Conservation (phyloP, 2,329 filamentous ascomycete species). For the Penicillium sp. region DNA sequence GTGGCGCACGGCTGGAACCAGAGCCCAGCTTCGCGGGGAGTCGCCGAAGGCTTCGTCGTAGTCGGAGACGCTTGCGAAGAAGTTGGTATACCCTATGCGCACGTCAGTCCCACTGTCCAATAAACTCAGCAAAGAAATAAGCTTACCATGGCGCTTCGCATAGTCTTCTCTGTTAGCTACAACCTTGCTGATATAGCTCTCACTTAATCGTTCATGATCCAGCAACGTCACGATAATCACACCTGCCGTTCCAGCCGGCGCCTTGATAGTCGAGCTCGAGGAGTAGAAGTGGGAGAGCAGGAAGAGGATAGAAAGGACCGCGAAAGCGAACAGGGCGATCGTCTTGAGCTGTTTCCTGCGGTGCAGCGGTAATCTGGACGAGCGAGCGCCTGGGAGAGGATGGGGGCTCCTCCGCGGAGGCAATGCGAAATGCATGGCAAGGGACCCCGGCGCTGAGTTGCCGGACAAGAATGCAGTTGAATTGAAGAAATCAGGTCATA, state of each 20-base stretch:
- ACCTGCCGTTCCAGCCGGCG: slow-evolving; percentile 41
- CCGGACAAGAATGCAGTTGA: slow-evolving; percentile 9
- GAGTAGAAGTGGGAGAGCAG: slow-evolving; percentile 51
- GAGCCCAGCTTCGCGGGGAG: slow-evolving; percentile 53
- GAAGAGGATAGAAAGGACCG: slow-evolving; percentile 60
- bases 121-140: background rate
- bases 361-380: slow-evolving; percentile 37
- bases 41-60: slow-evolving; percentile 56
- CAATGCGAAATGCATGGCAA: slow-evolving; percentile 80
- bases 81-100: slow-evolving; percentile 72
- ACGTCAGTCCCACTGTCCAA: background rate
- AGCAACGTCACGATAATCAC: slow-evolving; percentile 83
- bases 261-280: slow-evolving; percentile 24
- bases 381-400: slow-evolving; percentile 61
- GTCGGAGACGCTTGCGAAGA: slow-evolving; percentile 73
- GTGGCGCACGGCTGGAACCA: slow-evolving; percentile 82
- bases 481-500: slow-evolving; percentile 8
- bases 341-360: slow-evolving; percentile 64
- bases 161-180: slow-evolving; percentile 82
- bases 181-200: slow-evolving; percentile 69
- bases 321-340: slow-evolving; percentile 55
- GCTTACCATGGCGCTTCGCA: slow-evolving; percentile 77
- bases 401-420: slow-evolving; percentile 81
- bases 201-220: slow-evolving; percentile 64
- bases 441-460: slow-evolving; percentile 21